phyloP scores from a whole-genome alignment of 2,329 filamentous ascomycete species.

The Trichoderma koningii region DNA sequence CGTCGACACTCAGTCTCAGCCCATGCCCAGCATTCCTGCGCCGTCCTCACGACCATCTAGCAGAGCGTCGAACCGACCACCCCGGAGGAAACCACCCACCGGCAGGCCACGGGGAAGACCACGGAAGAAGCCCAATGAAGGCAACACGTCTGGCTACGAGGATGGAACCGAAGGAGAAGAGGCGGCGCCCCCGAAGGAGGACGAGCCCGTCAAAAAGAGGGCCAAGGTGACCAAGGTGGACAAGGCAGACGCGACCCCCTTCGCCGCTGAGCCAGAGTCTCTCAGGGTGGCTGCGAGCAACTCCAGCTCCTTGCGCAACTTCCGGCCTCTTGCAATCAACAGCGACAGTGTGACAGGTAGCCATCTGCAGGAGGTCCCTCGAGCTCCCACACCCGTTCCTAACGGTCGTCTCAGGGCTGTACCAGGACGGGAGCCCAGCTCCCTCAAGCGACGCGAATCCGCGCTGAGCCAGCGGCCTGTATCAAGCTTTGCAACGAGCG shows the following conservation, averaged over 20 bases:
- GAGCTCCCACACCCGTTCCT: conserved; percentile 76
- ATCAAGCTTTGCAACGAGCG: conserved; percentile 48
- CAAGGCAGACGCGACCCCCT: conserved; percentile 69
- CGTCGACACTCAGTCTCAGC: conserved; percentile 32
- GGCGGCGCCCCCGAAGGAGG: conserved; percentile 47
- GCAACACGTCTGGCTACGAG: conserved; percentile 75
- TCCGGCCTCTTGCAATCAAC: conserved; percentile 68
- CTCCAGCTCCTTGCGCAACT: conserved; percentile 80
- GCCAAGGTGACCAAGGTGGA: conserved; percentile 75
- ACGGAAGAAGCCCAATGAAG: conserved; percentile 56
- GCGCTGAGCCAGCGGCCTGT: conserved; percentile 54
- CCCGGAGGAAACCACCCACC: conserved; percentile 49
- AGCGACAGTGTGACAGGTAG: conserved; percentile 47
- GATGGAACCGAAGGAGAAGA: conserved; percentile 64
- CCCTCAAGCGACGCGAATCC: conserved; percentile 58
- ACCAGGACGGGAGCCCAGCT: conserved; percentile 38
- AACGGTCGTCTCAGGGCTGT: conserved; percentile 40
- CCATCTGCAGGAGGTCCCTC: conserved; percentile 71
- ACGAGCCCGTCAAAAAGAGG: conserved; percentile 64
- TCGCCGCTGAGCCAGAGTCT: conserved; percentile 75
- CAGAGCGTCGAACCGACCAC: conserved; percentile 54
- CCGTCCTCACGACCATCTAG: conserved; percentile 60
- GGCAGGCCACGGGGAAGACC: conserved; percentile 60
- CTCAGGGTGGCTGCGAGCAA: conserved; percentile 89
- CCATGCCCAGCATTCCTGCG: conserved; percentile 32